These are phyloP conservation scores for Suhomyces coccinellae DNA, from an alignment of 1,139 yeast genomes.

Conservation along the genomic window DNA sequence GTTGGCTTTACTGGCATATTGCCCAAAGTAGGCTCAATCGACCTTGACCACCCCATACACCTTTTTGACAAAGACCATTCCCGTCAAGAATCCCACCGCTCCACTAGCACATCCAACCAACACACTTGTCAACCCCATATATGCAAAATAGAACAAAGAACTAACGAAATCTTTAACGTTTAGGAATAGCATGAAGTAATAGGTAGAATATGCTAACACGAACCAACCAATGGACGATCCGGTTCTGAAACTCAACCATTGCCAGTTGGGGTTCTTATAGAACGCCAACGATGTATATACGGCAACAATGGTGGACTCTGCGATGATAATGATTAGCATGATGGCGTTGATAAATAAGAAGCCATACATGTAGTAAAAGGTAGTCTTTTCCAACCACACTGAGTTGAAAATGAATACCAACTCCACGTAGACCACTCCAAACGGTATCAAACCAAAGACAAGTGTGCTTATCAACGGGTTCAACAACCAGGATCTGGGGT, in stretches of 20 bases:
- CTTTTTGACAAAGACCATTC: slow-evolving; percentile 57
- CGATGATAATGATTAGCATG: slow-evolving; percentile 60
- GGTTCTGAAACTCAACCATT: slow-evolving; percentile 76
- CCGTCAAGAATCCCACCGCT: slow-evolving; percentile 67
- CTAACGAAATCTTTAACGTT: slow-evolving; percentile 70
- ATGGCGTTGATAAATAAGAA: slow-evolving; percentile 64
- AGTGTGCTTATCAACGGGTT: slow-evolving; percentile 28
- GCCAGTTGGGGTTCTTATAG: slow-evolving; percentile 71
- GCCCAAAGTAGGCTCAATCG: slow-evolving; percentile 27
- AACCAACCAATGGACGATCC: slow-evolving; percentile 76
- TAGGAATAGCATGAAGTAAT: slow-evolving; percentile 59
- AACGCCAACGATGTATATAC: slow-evolving; percentile 61
- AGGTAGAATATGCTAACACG: slow-evolving; percentile 65
- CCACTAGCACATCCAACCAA: slow-evolving; percentile 75
- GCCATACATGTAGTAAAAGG: slow-evolving; percentile 80
- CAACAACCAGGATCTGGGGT: slow-evolving; percentile 20
- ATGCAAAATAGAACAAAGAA: slow-evolving; percentile 65
- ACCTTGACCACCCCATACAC: slow-evolving; percentile 60
- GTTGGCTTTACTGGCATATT: no score
- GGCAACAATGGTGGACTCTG: slow-evolving; percentile 74
- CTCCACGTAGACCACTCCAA: slow-evolving; percentile 79
- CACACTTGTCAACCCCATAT: slow-evolving; percentile 64
- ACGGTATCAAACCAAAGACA: slow-evolving; percentile 70
- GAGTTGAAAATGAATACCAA: slow-evolving; percentile 72
- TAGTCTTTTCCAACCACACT: slow-evolving; percentile 76